Base-by-base conservation (phyloP, 768 basidiomycete genomes). In the Glaciozyma antarctica region DNA sequence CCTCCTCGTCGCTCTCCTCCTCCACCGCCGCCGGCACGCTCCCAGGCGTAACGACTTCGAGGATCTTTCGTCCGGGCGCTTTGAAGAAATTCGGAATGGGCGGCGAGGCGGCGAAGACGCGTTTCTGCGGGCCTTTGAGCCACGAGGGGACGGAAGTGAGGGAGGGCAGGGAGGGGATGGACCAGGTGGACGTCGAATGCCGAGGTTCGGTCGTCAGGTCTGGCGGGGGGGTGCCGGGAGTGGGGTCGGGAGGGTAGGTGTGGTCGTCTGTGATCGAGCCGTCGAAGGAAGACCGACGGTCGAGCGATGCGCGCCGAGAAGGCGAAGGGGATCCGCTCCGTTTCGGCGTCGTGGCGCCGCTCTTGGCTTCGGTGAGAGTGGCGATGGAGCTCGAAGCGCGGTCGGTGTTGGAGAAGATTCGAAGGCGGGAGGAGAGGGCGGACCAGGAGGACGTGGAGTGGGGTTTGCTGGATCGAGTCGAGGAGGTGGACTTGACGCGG, bases 171-270 rank as follows among this genome's bases (percentile, higher is more conserved):
- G 56, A 58, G n/a, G 41, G 28, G 22, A 26, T 30, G 52, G 52
- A 16, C 52, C 26, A 53, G 28, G 52, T 4, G n/a, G 51, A 21
- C 9, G 45, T 48, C 19, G 47, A 21, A 21, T 21, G 47, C 38
- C 38, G 38, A 13, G 38, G 38, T 41, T 41, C 38, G 8, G 38
- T 41, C 38, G 38, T 41, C 8, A 62, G 4, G 52, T 30, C 21
- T 52, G 61, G 3, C 41, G 57, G 22, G 54, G 41, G 24, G 51
- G 54, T 17, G 15, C 24, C n/a, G 34, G 17, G 17, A 21, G 28
- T 15, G 21, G 68, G 64, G 21, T 54, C 54, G 30, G 68, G 68
- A 13, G 68, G 68, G 53, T 69, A 69, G 19, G 68, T 65, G 60
- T 69, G 68, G 19, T 10, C n/a, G 15, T 19, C 38, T 12, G 38